Conservation (phyloP, 2,329 filamentous ascomycete genomes). For the Pseudogymnoascus destructans region DNA sequence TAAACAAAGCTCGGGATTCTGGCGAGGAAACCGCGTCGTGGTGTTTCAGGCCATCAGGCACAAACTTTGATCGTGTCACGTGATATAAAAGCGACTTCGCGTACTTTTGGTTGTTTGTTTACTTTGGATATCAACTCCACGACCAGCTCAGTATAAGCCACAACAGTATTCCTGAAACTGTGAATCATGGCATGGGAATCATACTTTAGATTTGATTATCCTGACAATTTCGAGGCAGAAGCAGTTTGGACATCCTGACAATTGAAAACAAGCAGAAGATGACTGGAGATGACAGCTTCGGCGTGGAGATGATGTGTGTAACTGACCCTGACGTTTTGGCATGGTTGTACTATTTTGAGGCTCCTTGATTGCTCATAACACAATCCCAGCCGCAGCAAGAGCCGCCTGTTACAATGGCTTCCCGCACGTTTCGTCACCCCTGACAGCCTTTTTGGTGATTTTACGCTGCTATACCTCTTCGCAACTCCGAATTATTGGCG, state of each 20-base stretch:
- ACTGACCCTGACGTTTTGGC: not conserved
- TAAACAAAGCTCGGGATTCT: conserved; percentile 4
- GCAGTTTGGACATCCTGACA: not conserved
- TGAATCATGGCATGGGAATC: not conserved
- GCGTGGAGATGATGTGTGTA: not conserved
- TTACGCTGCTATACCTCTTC: not conserved
- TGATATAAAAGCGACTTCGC: not conserved
- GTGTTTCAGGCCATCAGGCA: conserved; percentile 3
- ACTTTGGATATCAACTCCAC: not conserved
- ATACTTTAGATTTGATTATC: not conserved
- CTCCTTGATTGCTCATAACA: conserved; percentile 1
- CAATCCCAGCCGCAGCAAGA: not conserved
- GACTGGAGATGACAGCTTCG: not conserved
- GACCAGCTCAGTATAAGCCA: not conserved
- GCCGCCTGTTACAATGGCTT: not conserved
- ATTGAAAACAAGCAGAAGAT: not conserved
- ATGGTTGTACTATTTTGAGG: conserved; percentile 5
- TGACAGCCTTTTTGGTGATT: not conserved
- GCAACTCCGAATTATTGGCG: not conserved
- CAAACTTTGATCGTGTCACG: not conserved
- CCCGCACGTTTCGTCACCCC: not conserved
- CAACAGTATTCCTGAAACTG: not conserved
- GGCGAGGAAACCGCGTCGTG: conserved; percentile 5
- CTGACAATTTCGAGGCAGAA: not conserved
- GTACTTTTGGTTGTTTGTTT: not conserved